Evolutionary conservation across 352 stramenopile species (phyloP), one percentile per base, ranked within the genome.

Genomic region (Globisporangium heterothallicum): DNA sequence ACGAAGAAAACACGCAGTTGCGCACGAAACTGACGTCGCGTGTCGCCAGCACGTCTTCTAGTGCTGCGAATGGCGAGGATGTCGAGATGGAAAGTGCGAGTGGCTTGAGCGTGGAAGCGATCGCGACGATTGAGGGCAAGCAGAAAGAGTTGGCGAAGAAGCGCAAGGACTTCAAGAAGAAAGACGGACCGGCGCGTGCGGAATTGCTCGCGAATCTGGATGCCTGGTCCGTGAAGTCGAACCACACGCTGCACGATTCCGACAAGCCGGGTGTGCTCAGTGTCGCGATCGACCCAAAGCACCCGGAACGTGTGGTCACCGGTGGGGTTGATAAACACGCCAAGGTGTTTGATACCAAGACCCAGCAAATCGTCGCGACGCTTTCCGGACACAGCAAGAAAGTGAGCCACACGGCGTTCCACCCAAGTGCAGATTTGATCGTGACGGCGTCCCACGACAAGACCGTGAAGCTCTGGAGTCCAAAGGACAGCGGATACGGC

Each of bases 371-470:
- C 48, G 63, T 72, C 19, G 74, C 74, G 2, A 93, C 73, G 42
- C 73, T 96, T n/a, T 56, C 51, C 5, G 85, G 86, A 22, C 90
- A 97, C 70, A 74, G 21, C 26, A 96, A 96, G 64, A 84, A 88
- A 36, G 65, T 97, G 29, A 95, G 64, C 35, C 66, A 84, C 42
- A 71, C 88, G 5, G 66, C 72, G 50, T 94, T 97, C 60, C 77
- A 93, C 54, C 75, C 72, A 30, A 77, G 56, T 1, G 74, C 73
- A 2, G 79, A 92, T 27, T 49, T 95, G 12, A 25, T 92, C 34
- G 65, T 92, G 43, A 85, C 79, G 24, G 73, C 61, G 12, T 85
- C 78, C 54, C 49, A 84, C 52, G 83, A 95, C 62, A 91, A 90
- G 66, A 92, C 78, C 2, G 62, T 90, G 18, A 94, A 90, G 64